Base-by-base conservation (phyloP, 140 eudicot genomes). In the Senecio squalidus region DNA sequence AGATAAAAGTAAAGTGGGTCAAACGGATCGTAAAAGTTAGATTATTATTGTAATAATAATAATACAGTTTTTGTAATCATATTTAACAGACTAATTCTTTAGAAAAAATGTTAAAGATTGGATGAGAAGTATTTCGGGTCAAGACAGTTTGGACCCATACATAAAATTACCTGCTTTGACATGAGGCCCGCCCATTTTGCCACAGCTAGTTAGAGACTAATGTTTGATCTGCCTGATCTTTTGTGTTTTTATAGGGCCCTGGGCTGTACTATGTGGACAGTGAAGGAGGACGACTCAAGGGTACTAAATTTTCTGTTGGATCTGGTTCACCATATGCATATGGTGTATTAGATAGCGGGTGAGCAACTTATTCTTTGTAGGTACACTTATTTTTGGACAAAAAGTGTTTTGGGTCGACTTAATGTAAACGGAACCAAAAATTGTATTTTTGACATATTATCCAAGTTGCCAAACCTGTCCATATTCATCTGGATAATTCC, bases 291-390 rank as follows among this genome's bases (percentile, higher is more conserved):
- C 77, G 96, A 22, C 90, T 88, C 11, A 88, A 88, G 77, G 96
- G 94, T 58, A 78, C 60, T 17, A 63, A 82, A 52, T 84, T 88
- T 72, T 88, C 94, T 31, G 96, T 88, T 68, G 96, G 96, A 47
- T 88, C 96, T 61, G 96, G 94, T 55, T 88, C 96, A 17, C 94
- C 96, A 21, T 84, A 88, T 80, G 96, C 94, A 53, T 88, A 88
- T 60, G 96, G 96, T 80, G 87, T 88, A 44, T 61, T 88, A 72
- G 96, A 88, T 65, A 78, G 83, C 29, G 96, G 96, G 96, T 88
- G 22, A 15, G 84, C 58, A 16, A 33, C 3, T 28, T 18, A 4
- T 8, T 51, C 36, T 25, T 3, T 6, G 5, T n/a, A 2, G 21
- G 1, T 26, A 26, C 18, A 1, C 31, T 17, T 9, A 26, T 25